A percentile compares a stretch with the other conserved stretches of the same genome.
Conservation (phyloP, 2,329 filamentous ascomycete species). For the Ascochyta viciae-villosae region DNA sequence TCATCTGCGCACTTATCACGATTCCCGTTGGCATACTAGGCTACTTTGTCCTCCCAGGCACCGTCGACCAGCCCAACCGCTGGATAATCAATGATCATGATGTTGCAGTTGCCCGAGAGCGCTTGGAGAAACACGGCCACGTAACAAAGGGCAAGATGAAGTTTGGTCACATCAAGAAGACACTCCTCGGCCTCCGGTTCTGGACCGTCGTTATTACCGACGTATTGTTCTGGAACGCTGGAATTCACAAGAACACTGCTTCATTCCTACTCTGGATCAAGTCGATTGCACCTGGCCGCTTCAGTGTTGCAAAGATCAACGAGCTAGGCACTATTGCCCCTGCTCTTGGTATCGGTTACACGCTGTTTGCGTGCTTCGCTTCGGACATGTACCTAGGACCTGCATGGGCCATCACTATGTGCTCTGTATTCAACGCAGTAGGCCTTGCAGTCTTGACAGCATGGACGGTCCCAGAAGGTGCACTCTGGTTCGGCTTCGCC, state of each 20-base stretch:
- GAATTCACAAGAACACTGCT: constrained; percentile 54
- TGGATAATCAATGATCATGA: constrained; percentile 56
- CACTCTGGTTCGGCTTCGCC: constrained; percentile 60
- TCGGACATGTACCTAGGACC: constrained; percentile 61
- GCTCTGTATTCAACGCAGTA: constrained; percentile 58
- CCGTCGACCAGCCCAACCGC: constrained; percentile 56
- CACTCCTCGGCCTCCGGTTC: constrained; percentile 52
- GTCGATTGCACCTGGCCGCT: constrained; percentile 53
- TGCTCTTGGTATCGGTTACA: constrained; percentile 63
- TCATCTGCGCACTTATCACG: constrained; percentile 56
- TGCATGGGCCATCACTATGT: constrained; percentile 61
- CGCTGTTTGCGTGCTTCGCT: constrained; percentile 59
- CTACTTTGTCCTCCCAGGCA: constrained; percentile 60
- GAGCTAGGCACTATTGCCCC: constrained; percentile 60
- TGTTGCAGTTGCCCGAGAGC: constrained; percentile 52
- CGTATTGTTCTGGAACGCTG: constrained; percentile 64
- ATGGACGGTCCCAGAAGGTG: constrained; percentile 62
- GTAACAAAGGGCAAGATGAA: constrained; percentile 9
- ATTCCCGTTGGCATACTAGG: constrained; percentile 60
- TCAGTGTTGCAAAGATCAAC: constrained; percentile 55
- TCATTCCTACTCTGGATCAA: constrained; percentile 65
- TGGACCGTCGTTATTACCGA: constrained; percentile 59
- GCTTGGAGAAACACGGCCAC: constrained; percentile 56
- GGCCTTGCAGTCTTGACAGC: constrained; percentile 59
- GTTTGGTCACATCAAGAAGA: constrained; percentile 11